A percentile compares a stretch with the other conserved stretches of the same genome.
These are phyloP conservation scores for Fusarium keratoplasticum DNA, from an alignment of 2,329 filamentous ascomycete species.

Conservation along the genomic window DNA sequence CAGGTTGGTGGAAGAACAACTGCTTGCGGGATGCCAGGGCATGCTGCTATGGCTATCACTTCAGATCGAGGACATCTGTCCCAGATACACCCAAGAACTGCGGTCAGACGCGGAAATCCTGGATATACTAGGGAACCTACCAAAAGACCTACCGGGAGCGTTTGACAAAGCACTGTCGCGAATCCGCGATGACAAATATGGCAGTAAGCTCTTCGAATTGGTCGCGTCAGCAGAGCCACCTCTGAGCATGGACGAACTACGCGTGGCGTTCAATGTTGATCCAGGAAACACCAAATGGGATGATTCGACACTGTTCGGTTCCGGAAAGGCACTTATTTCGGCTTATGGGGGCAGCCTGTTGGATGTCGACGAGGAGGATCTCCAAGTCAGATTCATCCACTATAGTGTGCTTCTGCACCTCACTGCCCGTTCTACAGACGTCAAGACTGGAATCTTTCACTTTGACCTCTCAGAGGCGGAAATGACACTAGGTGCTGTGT, in stretches of 20 bases:
- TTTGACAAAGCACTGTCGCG: not conserved
- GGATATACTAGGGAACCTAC: not conserved
- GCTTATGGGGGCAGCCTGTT: not conserved
- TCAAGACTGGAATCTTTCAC: not conserved
- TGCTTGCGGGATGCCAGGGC: not conserved
- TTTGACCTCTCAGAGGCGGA: not conserved
- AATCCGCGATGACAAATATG: not conserved
- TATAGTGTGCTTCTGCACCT: not conserved
- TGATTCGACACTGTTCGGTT: not conserved
- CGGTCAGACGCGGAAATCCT: not conserved
- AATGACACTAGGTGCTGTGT: not conserved
- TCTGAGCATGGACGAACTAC: not conserved
- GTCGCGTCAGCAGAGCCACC: not conserved
- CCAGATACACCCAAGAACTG: not conserved
- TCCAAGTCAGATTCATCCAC: not conserved
- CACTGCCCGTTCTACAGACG: not conserved
- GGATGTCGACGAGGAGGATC: not conserved
- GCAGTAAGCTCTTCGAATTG: not conserved
- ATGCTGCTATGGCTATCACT: not conserved
- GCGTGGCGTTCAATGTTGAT: not conserved
- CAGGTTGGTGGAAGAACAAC: not conserved
- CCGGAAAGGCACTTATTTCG: rapidly evolving
- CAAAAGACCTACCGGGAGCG: not conserved
- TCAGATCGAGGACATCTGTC: not conserved
- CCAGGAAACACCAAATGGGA: not conserved